Conservation (phyloP, 495 filamentous ascomycete species). For the Cercophora sp. region DNA sequence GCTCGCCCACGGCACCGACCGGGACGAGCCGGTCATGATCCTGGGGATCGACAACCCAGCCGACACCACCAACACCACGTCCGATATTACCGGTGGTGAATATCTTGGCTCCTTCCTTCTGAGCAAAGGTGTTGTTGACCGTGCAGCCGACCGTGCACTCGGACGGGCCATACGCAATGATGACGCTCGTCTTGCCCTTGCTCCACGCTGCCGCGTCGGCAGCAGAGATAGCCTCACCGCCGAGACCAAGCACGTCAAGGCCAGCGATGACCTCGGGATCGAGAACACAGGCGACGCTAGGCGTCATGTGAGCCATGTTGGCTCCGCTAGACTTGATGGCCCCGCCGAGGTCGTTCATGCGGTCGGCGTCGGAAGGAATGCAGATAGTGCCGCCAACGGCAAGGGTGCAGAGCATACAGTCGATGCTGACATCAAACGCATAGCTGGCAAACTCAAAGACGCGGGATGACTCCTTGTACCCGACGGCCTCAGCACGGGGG, state of each 20-base stretch:
- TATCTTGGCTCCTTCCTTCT: background rate
- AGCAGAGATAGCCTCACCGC: slow-evolving; percentile 38
- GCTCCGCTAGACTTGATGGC: slow-evolving; percentile 33
- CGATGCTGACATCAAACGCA: slow-evolving; percentile 49
- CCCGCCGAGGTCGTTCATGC: slow-evolving; percentile 40
- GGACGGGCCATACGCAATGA: slow-evolving; percentile 59
- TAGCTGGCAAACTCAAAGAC: slow-evolving; percentile 50
- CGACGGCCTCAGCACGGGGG: slow-evolving; percentile 36
- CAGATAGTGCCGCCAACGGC: slow-evolving; percentile 59
- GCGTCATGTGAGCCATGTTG: slow-evolving; percentile 47
- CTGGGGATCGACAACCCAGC: slow-evolving; percentile 56
- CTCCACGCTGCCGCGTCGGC: slow-evolving; percentile 39
- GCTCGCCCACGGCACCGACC: slow-evolving; percentile 56
- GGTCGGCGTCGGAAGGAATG: slow-evolving; percentile 51
- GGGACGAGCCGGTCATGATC: slow-evolving; percentile 47
- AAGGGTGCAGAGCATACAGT: slow-evolving; percentile 49
- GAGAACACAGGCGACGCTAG: slow-evolving; percentile 53
- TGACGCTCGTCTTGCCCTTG: slow-evolving; percentile 29
- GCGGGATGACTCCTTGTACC: slow-evolving; percentile 35
- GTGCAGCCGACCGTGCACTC: slow-evolving; percentile 52
- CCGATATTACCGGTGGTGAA: slow-evolving; percentile 36
- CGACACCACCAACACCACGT: slow-evolving; percentile 36
- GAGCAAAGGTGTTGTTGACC: slow-evolving; percentile 32
- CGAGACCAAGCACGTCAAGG: slow-evolving; percentile 37
- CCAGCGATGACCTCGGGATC: slow-evolving; percentile 33